A percentile compares a stretch with the other conserved stretches of the same genome.
Evolutionary conservation across 2,329 filamentous ascomycete genomes (phyloP).

Genomic region (Cladophialophora yegresii): DNA sequence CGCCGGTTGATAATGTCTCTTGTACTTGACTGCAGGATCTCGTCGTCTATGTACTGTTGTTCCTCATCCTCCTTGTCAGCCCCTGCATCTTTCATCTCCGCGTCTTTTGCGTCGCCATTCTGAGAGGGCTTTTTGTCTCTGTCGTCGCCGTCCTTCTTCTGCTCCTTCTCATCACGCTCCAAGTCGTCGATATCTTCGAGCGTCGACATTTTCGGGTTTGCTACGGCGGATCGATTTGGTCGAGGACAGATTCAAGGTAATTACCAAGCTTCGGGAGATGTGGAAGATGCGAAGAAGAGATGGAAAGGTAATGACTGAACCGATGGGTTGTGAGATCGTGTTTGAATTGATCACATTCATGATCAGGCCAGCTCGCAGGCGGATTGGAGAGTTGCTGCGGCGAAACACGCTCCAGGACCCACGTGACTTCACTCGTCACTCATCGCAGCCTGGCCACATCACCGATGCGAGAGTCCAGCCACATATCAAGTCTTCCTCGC

Average conservation of each 20-base stretch:
- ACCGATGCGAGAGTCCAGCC: background rate
- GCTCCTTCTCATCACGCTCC: conserved; percentile 72
- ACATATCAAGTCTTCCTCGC: background rate
- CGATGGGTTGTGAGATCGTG: background rate
- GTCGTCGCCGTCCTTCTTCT: conserved; percentile 59
- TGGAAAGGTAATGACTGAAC: background rate
- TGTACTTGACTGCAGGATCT: conserved; percentile 90
- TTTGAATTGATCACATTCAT: conserved; percentile 19
- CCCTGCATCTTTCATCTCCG: conserved; percentile 86
- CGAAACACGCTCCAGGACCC: conserved; percentile 11
- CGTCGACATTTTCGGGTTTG: conserved; percentile 68
- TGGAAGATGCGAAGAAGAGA: background rate
- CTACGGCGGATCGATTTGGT: background rate
- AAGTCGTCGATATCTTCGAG: conserved; percentile 90
- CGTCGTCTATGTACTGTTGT: conserved; percentile 84
- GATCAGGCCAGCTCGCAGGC: conserved; percentile 11
- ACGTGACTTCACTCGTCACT: conserved; percentile 23
- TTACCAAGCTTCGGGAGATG: background rate
- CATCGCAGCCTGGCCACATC: conserved; percentile 25
- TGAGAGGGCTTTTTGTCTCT: conserved; percentile 57
- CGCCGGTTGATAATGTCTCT: conserved; percentile 90
- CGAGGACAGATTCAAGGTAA: background rate
- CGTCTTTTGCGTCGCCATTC: conserved; percentile 65
- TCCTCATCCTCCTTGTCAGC: conserved; percentile 63
- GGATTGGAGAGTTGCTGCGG: conserved; percentile 15